Conservation (phyloP, 495 filamentous ascomycete genomes). For the Evansstolkia leycettana region DNA sequence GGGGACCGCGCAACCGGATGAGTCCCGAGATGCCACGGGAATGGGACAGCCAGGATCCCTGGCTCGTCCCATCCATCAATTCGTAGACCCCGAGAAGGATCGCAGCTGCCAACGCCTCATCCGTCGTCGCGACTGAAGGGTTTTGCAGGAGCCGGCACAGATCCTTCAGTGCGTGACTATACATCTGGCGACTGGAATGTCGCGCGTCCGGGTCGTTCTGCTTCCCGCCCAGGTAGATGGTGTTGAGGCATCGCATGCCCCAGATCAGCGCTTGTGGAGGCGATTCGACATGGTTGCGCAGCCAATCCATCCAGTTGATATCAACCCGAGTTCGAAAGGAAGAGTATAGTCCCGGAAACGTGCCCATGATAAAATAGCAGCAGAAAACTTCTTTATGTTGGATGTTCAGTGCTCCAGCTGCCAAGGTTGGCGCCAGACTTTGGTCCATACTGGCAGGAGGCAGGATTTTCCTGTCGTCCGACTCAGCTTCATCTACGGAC, state of each 20-base stretch:
- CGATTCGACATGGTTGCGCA: conserved; percentile 3
- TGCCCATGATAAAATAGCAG: conserved; percentile 8
- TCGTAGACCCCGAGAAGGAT: conserved; percentile 23
- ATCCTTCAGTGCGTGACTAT: conserved; percentile 9
- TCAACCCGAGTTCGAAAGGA: conserved; percentile 7
- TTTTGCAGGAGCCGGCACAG: conserved; percentile 4
- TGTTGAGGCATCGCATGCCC: conserved; percentile 8
- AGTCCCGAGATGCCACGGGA: conserved; percentile 20
- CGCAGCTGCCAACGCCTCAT: conserved; percentile 13
- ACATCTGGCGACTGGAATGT: conserved; percentile 12
- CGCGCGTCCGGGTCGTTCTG: conserved; percentile 8
- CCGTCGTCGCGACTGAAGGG: conserved; percentile 8
- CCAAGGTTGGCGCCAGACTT: conserved; percentile 7
- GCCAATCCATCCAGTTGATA: conserved; percentile 12
- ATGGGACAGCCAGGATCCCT: conserved; percentile 22
- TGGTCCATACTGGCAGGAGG: conserved; percentile 8
- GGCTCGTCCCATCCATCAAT: conserved; percentile 13
- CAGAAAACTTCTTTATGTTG: conserved; percentile 13
- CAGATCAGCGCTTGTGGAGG: conserved; percentile 3
- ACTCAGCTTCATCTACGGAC: too few relatives aligned
- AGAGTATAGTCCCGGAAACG: conserved; percentile 8
- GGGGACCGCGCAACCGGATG: conserved; percentile 16
- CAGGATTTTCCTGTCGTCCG: too few relatives aligned
- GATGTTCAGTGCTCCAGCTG: conserved; percentile 5
- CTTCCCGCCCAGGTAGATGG: conserved; percentile 8